Percentiles rank a stretch among this genome's conserved stretches.
Evolutionary conservation across 768 basidiomycete genomes (phyloP).

Genomic region (Tylopilus intermedius): DNA sequence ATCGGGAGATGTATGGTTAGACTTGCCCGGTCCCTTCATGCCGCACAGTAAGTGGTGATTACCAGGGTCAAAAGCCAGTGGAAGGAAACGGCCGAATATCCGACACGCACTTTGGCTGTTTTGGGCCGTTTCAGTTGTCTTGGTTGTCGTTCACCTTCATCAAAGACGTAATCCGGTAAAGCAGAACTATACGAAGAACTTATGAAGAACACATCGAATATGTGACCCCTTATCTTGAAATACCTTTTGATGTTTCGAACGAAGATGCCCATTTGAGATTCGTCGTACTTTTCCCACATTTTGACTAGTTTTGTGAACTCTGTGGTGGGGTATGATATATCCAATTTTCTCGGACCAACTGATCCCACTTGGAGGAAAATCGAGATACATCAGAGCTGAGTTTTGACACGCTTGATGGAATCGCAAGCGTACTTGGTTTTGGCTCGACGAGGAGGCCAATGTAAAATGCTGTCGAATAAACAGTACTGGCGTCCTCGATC

Average conservation of each 20-base stretch:
- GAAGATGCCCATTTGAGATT: constrained; percentile 87
- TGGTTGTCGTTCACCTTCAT: constrained; percentile 72
- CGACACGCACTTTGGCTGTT: constrained; percentile 45
- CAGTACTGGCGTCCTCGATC: constrained; percentile 70
- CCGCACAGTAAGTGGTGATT: constrained; percentile 28
- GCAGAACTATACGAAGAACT: constrained; percentile 45
- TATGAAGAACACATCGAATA: constrained; percentile 18
- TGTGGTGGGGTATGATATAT: constrained; percentile 94
- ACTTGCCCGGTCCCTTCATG: constrained; percentile 56
- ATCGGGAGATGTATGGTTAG: constrained; percentile 58
- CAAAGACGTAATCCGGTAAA: constrained; percentile 80
- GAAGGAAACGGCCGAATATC: constrained; percentile 9
- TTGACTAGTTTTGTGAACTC: constrained; percentile 94
- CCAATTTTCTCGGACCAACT: constrained; percentile 75
- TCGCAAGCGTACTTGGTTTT: constrained; percentile 66
- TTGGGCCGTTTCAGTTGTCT: constrained; percentile 75
- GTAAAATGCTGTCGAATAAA: constrained; percentile 96
- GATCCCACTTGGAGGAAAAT: constrained; percentile 55
- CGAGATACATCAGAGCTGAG: constrained; percentile 15
- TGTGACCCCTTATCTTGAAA: constrained; percentile 13
- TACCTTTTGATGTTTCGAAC: constrained; percentile 92
- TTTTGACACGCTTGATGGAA: constrained; percentile 11
- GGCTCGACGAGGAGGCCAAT: constrained; percentile 91
- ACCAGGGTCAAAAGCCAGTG: constrained; percentile 13
- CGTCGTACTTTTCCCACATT: constrained; percentile 92